phyloP scores from a whole-genome alignment of 1,139 yeast species.

The Pichia sp. region DNA sequence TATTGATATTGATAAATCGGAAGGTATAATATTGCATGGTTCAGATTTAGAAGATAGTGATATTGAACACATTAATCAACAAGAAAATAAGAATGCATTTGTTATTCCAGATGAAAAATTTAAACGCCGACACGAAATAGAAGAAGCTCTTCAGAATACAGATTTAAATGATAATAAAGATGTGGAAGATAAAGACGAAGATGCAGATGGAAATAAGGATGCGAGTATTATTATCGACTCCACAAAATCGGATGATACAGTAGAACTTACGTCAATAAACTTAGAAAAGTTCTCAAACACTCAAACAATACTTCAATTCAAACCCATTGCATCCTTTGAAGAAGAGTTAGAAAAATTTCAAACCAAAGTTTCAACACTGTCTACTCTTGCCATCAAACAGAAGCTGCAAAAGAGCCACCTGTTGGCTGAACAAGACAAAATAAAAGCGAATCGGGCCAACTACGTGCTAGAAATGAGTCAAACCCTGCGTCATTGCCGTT shows the following conservation, averaged over 20 bases:
- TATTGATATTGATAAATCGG: conserved; percentile 23
- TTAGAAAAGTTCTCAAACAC: not conserved
- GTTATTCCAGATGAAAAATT: conserved; percentile 11
- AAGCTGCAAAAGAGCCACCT: not conserved
- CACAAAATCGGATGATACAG: not conserved
- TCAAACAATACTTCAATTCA: not conserved
- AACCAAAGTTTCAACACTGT: not conserved
- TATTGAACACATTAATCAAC: conserved; percentile 17
- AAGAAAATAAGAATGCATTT: conserved; percentile 17
- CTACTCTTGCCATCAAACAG: not conserved
- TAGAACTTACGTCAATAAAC: not conserved
- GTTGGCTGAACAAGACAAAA: not conserved
- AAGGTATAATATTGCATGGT: conserved; percentile 31
- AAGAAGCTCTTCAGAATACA: conserved; percentile 33
- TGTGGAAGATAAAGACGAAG: not conserved
- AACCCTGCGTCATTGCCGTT: not conserved
- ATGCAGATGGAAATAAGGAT: not conserved
- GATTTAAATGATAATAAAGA: not conserved
- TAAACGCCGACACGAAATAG: conserved; percentile 31
- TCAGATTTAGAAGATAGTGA: conserved; percentile 32
- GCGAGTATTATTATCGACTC: not conserved
- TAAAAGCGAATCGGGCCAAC: not conserved
- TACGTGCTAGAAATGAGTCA: not conserved
- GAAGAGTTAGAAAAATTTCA: not conserved
- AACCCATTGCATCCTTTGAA: not conserved